A percentile compares a stretch with the other conserved stretches of the same genome.
phyloP scores from a whole-genome alignment of 106 monocot genomes.

The Posidonia australis region DNA sequence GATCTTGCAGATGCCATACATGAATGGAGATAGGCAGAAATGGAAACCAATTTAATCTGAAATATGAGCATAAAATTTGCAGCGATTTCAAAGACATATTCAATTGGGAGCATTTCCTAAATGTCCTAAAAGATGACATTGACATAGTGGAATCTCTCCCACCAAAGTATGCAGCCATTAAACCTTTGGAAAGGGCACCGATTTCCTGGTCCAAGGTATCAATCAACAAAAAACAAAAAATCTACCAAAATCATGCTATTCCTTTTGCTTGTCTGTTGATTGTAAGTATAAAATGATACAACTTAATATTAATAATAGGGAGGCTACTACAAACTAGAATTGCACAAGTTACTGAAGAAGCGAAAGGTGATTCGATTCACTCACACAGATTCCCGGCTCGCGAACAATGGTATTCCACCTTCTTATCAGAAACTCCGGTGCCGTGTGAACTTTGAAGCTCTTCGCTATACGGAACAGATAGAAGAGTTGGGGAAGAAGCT shows the following conservation, averaged over 20 bases:
- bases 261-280: neutral
- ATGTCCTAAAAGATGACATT: conserved; percentile 43
- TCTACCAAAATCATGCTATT: neutral
- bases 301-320: neutral
- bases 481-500: conserved; percentile 44
- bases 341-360: conserved; percentile 33
- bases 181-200: conserved; percentile 29
- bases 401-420: conserved; percentile 71
- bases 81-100: conserved; percentile 71
- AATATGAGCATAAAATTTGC: no score
- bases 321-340: conserved; percentile 15
- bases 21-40: neutral
- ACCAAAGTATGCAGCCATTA: conserved; percentile 8
- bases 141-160: conserved; percentile 46
- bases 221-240: neutral
- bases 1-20: neutral
- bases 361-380: conserved; percentile 61
- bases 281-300: no score
- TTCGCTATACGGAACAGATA: conserved; percentile 56
- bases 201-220: conserved; percentile 61
- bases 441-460: conserved; percentile 73
- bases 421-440: conserved; percentile 79
- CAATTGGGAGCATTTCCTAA: conserved; percentile 41
- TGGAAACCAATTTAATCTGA: no score
- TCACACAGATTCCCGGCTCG: conserved; percentile 55